phyloP scores from a whole-genome alignment of 2,329 filamentous ascomycete genomes.

The Ascochyta clinopodiicola region DNA sequence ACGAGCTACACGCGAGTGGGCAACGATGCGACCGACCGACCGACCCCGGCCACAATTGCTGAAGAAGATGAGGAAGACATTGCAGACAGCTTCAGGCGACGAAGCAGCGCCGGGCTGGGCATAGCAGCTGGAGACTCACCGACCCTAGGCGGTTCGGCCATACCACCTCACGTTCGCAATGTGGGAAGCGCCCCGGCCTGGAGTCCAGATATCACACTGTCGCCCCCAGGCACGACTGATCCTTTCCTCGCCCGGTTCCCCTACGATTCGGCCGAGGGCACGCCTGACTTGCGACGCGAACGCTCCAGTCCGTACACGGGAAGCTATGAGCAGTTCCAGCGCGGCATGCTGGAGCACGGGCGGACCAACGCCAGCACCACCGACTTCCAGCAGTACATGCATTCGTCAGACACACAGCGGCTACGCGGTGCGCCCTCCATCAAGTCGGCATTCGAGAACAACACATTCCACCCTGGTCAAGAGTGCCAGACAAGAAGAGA shows the following conservation, averaged over 20 bases:
- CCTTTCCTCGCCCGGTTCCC: constrained; percentile 39
- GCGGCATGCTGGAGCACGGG: constrained; percentile 29
- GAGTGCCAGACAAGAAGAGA: constrained; percentile 47
- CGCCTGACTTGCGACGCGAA: constrained; percentile 44
- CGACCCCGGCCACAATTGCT: constrained; percentile 35
- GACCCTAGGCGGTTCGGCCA: not conserved
- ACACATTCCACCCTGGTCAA: constrained; percentile 44
- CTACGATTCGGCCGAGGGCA: constrained; percentile 34
- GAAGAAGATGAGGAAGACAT: constrained; percentile 43
- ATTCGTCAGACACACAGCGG: constrained; percentile 31
- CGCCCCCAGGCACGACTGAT: constrained; percentile 38
- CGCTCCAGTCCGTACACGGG: constrained; percentile 39
- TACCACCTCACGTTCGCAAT: constrained; percentile 8
- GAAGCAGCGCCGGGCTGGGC: constrained; percentile 41
- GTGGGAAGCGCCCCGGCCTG: constrained; percentile 2
- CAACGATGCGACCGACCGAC: constrained; percentile 44
- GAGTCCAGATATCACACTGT: constrained; percentile 24
- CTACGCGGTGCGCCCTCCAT: constrained; percentile 39
- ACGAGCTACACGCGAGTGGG: constrained; percentile 47
- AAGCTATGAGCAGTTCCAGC: constrained; percentile 39
- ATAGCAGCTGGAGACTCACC: constrained; percentile 33
- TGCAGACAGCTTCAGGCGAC: constrained; percentile 28
- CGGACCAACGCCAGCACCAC: constrained; percentile 27
- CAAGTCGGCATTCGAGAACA: constrained; percentile 45
- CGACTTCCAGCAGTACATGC: constrained; percentile 42